Percentiles rank a stretch among this genome's conserved stretches.
phyloP scores from a whole-genome alignment of 345 rosid genomes.

The Iberis pinnata region DNA sequence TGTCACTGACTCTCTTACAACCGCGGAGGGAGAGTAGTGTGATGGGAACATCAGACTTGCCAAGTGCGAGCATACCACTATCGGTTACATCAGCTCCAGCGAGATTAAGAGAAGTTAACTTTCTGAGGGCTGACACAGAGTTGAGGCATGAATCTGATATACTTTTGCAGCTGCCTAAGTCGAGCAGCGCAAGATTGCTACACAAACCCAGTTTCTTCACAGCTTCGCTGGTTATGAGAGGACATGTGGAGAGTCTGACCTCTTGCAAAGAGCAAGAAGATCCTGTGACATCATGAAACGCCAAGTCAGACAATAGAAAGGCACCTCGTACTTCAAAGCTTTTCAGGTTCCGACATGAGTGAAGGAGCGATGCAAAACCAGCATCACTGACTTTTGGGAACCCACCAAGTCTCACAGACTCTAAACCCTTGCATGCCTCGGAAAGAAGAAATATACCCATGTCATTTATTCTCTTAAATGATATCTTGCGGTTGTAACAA shows the following conservation, averaged over 20 bases:
- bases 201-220: constrained; percentile 47
- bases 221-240: constrained; percentile 62
- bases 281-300: constrained; percentile 49
- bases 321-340: constrained; percentile 56
- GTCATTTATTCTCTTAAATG: constrained; percentile 58
- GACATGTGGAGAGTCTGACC: constrained; percentile 48
- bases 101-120: constrained; percentile 45
- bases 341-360: constrained; percentile 46
- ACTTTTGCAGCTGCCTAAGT: constrained; percentile 59
- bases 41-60: constrained; percentile 45
- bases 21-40: constrained; percentile 46
- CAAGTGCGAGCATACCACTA: constrained; percentile 40
- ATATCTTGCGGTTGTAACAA: constrained; percentile 39
- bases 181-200: constrained; percentile 50
- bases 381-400: constrained; percentile 69
- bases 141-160: constrained; percentile 49
- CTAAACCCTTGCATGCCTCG: constrained; percentile 48
- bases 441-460: constrained; percentile 66
- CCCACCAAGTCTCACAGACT: constrained; percentile 48
- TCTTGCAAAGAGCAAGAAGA: constrained; percentile 47
- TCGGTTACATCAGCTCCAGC: constrained; percentile 64
- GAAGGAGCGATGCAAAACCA: constrained; percentile 58
- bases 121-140: constrained; percentile 38
- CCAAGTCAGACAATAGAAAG: constrained; percentile 50
- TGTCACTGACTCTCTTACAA: constrained; percentile 61